Base-by-base conservation (phyloP, 371 early-diverging fungal species). In the Paraphysoderma sedebokerense region DNA sequence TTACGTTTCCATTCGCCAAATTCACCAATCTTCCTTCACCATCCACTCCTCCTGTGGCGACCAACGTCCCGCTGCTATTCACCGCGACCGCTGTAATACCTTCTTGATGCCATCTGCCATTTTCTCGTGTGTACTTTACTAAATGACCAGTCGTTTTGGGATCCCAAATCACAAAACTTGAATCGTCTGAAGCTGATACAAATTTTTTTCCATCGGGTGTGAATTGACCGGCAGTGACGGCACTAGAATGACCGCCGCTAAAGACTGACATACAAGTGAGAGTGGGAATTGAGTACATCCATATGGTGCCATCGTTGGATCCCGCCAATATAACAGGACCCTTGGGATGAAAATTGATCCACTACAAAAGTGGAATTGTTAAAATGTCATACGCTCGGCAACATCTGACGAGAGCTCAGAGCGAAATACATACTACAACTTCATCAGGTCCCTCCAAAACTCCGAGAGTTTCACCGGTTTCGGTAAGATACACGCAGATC, bases 301-400 rank as follows among this genome's bases (percentile, higher is more conserved):
- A 95, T 44, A 93, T 59, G 2, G 85, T 82, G 1, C 81, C 79
- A 61, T 96, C 98, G 22, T 62, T 66, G 27, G 83, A 73, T 29
- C 95, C 96, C 5, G 84, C 87, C 22, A 92, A 59, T 31, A 97
- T 49, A 19, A 92, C 82, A 47, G 77, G 76, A 36, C 98, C 98
- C 52, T 82, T 77, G 8, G 91, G 91, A 65, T 97, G 98, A 95
- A 95, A 97, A 53, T 82, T 64, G 30, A 93, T 53, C 92, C 95
- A 95, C 74, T 82, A 36, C 22, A 6, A 32, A n/a, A 19, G 6
- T 3, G 29, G 2, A 0, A 6, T 28, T 26, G 52, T 22, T 19
- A 42, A 17, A n/a, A 35, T 38, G 36, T 5, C 0, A 6, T 1
- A 38, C 44, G 5, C 5, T n/a, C 3, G 5, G 40, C 22, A 42